A percentile compares a stretch with the other conserved stretches of the same genome.
Conservation (phyloP, 2,329 filamentous ascomycete genomes). For the Sclerotinia subarctica region DNA sequence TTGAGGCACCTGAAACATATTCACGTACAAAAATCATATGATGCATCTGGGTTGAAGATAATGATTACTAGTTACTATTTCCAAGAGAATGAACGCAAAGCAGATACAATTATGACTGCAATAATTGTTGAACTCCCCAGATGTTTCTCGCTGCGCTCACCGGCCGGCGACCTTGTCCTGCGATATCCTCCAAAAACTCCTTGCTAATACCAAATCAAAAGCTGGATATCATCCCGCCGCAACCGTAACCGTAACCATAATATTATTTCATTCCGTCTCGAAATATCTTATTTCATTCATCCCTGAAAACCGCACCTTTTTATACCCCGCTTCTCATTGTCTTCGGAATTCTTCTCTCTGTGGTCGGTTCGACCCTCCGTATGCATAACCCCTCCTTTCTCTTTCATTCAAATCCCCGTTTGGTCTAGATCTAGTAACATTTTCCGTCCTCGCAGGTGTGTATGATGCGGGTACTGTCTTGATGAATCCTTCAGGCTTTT, state of each 20-base stretch:
- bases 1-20: background rate
- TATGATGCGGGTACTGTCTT: background rate
- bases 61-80: background rate
- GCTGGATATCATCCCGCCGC: background rate
- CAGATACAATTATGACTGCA: background rate
- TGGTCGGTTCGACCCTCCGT: no score
- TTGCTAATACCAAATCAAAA: background rate
- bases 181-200: background rate
- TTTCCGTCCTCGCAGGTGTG: conserved; percentile 2
- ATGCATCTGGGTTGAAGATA: background rate
- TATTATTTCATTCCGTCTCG: background rate
- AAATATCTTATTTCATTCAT: background rate
- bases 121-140: background rate
- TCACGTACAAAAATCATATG: background rate
- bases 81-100: background rate
- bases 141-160: background rate
- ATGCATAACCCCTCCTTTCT: conserved; percentile 1
- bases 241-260: background rate
- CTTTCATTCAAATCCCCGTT: background rate
- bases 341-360: background rate
- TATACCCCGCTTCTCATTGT: background rate
- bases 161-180: background rate
- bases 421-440: background rate
- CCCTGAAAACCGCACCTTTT: background rate
- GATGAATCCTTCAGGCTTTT: conserved; percentile 13